Base-by-base conservation (phyloP, 768 basidiomycete genomes). In the Naematelia encephala region DNA sequence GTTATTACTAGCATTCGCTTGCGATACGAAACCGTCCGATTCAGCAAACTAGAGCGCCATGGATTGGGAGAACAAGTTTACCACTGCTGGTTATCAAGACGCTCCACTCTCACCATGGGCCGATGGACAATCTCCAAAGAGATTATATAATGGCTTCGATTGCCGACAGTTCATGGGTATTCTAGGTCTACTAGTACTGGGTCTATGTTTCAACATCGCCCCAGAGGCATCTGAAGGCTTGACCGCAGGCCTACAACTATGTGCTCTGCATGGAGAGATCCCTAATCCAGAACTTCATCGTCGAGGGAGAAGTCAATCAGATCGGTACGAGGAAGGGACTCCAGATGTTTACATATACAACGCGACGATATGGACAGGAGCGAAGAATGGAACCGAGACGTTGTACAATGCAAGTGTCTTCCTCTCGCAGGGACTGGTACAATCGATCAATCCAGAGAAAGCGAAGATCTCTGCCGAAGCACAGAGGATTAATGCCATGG, bases 361-460 rank as follows among this genome's bases (percentile, higher is more conserved):
- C 69, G 87, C 85, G 16, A 83, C 82, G 4, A 82, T 90, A 29
- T 90, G 88, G 89, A 88, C 87, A 4, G 88, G 87, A 0, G 72
- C 74, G 5, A 61, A 79, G 10, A 77, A 82, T 30, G 87, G 87
- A 1, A 76, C 83, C 2, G 82, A 86, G 59, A 21, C 74, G 16
- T 70, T 85, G 10, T 39, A 39, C 34, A 61, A 86, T 13, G 73
- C 84, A 0, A 84, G 86, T 54, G 71, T 89, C 2, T 73, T 86
- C 0, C 68, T 89, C 12, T 81, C 85, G 59, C 79, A 81, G 50
- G 88, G 88, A 0, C 44, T 89, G 21, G 81, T 89, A 60, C 77
- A 81, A 43, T 78, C 78, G 21, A 77, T 88, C 19, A 47, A 77
- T 22, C 34, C 34, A 39, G 8, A 8, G 16, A 39, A 39, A 16